A percentile compares a stretch with the other conserved stretches of the same genome.
Conservation (phyloP, 345 rosid species). For the Eucalyptus cloeziana region DNA sequence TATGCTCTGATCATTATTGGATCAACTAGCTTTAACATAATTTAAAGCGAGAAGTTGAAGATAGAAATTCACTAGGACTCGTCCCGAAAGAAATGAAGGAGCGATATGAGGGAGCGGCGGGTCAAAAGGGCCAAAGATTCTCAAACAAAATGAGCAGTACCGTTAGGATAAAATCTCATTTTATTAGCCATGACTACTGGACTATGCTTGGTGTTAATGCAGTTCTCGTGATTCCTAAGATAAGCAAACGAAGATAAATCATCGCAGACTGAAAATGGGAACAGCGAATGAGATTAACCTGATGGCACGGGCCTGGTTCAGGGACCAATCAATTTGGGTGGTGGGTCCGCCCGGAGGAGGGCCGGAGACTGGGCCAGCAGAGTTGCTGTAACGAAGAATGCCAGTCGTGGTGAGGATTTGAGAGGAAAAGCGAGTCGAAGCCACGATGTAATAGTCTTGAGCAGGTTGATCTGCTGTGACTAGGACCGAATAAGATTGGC, state of each 20-base stretch:
- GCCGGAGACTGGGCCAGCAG: constrained; percentile 67
- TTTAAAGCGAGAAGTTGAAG: not conserved
- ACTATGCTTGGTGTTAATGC: not conserved
- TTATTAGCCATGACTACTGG: not conserved
- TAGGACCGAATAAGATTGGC: constrained; percentile 78
- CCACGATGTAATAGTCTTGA: constrained; percentile 72
- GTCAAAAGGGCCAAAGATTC: not conserved
- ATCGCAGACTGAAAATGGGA: not conserved
- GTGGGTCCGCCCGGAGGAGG: constrained; percentile 92
- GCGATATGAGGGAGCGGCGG: not conserved
- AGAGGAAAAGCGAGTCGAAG: constrained; percentile 61
- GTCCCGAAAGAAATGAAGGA: not conserved
- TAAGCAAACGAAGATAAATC: not conserved
- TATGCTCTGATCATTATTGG: not conserved
- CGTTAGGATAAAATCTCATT: not conserved
- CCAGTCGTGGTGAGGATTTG: constrained; percentile 65
- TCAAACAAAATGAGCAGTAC: not conserved
- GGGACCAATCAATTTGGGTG: constrained; percentile 73
- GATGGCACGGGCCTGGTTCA: constrained; percentile 90
- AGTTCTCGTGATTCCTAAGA: not conserved
- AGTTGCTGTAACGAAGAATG: constrained; percentile 62
- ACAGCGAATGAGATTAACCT: not conserved
- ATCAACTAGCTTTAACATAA: not conserved
- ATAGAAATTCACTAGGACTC: not conserved
- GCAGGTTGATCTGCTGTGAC: constrained; percentile 87